phyloP scores from a whole-genome alignment of 106 monocot genomes.

The Dendrobium huoshanense region DNA sequence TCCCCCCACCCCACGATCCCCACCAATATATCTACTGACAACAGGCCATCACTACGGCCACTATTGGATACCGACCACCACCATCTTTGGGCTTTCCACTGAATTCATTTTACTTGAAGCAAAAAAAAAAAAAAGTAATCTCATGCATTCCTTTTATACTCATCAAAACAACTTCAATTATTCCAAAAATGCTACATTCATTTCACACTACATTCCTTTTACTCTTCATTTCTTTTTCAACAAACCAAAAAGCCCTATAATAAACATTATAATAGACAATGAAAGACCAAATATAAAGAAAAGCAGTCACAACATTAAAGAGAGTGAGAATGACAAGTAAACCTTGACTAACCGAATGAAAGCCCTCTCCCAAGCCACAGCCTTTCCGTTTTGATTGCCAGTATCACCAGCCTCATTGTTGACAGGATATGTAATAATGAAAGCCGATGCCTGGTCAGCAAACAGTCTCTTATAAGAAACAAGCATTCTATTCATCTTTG shows the following conservation, averaged over 20 bases:
- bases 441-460: slow-evolving; percentile 74
- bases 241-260: neutral
- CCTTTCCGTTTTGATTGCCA: slow-evolving; percentile 64
- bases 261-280: neutral
- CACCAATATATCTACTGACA: too few relatives aligned
- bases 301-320: slow-evolving; percentile 2
- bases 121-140: too few relatives aligned
- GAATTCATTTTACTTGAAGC: too few relatives aligned
- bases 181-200: too few relatives aligned
- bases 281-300: neutral
- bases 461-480: neutral
- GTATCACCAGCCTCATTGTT: slow-evolving; percentile 71
- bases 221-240: too few relatives aligned
- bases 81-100: too few relatives aligned
- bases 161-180: too few relatives aligned
- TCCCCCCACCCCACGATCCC: too few relatives aligned
- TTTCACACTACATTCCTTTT: too few relatives aligned
- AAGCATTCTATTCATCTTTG: neutral
- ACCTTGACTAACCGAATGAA: slow-evolving; percentile 80
- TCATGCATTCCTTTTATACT: too few relatives aligned
- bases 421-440: slow-evolving; percentile 94
- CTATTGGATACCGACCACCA: too few relatives aligned
- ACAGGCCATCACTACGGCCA: too few relatives aligned
- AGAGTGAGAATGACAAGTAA: neutral
- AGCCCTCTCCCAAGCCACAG: slow-evolving; percentile 89